Percentiles rank a stretch among this genome's conserved stretches.
phyloP scores from a whole-genome alignment of 202 grass and related monocot species.

The Bolboschoenoplectus hybrid region DNA sequence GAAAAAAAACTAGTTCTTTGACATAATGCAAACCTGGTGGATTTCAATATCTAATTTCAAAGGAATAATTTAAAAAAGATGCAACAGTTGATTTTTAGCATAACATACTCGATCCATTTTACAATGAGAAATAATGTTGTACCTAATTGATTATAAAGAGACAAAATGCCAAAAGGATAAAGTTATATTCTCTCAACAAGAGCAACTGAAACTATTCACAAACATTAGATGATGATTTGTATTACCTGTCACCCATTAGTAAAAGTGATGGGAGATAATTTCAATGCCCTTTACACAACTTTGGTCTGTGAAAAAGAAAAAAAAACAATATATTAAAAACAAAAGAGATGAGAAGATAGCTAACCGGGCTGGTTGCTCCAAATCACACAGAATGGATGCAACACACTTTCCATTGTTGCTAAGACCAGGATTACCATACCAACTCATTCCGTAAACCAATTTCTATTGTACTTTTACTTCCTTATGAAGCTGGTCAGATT shows the following conservation, averaged over 20 bases:
- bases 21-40: background rate
- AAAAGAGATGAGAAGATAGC: background rate
- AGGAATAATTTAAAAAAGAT: background rate
- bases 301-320: conserved; percentile 8
- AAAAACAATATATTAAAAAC: background rate
- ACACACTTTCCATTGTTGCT: background rate
- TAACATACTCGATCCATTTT: background rate
- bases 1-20: background rate
- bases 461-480: conserved; percentile 10
- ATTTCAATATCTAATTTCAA: background rate
- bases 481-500: background rate
- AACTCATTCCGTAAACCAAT: background rate
- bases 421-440: background rate
- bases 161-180: conserved; percentile 15
- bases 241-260: conserved; percentile 18
- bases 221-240: conserved; percentile 3
- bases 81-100: background rate
- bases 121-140: background rate
- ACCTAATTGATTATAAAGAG: background rate
- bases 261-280: background rate
- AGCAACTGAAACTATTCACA: conserved; percentile 16
- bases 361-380: background rate
- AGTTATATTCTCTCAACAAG: background rate
- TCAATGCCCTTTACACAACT: conserved; percentile 19
- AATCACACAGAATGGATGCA: background rate